These are phyloP conservation scores for Cicer pinnatifidum DNA, from an alignment of 306 rosid genomes.

Conservation along the genomic window DNA sequence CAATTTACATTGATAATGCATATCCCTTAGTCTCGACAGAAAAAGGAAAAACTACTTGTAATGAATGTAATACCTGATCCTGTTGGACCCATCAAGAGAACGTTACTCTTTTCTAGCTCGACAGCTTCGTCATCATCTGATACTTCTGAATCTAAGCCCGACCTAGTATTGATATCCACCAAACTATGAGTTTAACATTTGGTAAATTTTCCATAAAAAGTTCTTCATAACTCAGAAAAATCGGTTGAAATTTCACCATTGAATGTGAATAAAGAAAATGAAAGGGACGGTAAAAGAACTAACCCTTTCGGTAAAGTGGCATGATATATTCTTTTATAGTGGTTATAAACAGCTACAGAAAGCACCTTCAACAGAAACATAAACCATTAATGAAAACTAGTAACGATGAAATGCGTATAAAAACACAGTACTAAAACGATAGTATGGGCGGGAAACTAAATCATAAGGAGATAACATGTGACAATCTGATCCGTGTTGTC, in stretches of 20 bases:
- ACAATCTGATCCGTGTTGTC: too few species aligned
- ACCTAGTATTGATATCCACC: slow-evolving; percentile 57
- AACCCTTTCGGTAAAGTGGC: slow-evolving; percentile 79
- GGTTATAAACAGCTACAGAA: slow-evolving; percentile 96
- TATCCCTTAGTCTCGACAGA: background rate
- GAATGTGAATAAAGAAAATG: background rate
- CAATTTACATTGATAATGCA: too few species aligned
- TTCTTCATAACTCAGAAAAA: background rate
- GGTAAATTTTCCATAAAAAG: slow-evolving; percentile 8
- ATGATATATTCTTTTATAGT: slow-evolving; percentile 88
- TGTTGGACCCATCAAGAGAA: slow-evolving; percentile 97
- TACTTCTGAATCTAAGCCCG: slow-evolving; percentile 59
- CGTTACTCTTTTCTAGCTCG: slow-evolving; percentile 97
- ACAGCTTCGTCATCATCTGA: slow-evolving; percentile 74
- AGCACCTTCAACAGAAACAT: slow-evolving; percentile 74
- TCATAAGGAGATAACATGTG: too few species aligned
- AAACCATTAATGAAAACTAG: slow-evolving; percentile 33
- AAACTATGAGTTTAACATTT: slow-evolving; percentile 27
- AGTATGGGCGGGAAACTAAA: too few species aligned
- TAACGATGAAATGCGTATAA: background rate
- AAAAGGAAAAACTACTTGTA: background rate
- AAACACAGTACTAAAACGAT: background rate
- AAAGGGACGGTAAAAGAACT: slow-evolving; percentile 47
- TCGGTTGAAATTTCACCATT: background rate
- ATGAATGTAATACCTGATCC: slow-evolving; percentile 75